Percentiles rank a stretch among this genome's conserved stretches.
Conservation (phyloP, 2,329 filamentous ascomycete genomes). For the Arthrobotrys sinensis region DNA sequence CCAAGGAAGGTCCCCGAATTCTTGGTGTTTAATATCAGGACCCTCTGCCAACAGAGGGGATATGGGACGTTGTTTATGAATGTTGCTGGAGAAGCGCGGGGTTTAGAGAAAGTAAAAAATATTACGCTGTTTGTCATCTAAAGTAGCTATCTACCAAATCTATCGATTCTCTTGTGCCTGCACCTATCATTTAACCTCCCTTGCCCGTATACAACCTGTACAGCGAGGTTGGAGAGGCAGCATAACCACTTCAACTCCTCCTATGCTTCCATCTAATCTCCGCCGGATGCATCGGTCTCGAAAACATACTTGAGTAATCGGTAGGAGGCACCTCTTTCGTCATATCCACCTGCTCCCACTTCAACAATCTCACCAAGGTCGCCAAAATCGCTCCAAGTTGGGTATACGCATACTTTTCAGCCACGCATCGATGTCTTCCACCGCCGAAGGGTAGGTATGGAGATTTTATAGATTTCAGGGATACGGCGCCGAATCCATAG, state of each 20-base stretch:
- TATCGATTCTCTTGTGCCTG: too few species aligned
- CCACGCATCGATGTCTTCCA: slow-evolving; percentile 92
- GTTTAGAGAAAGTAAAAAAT: too few species aligned
- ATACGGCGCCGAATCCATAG: slow-evolving; percentile 93
- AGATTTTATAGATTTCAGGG: slow-evolving; percentile 84
- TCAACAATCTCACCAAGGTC: slow-evolving; percentile 82
- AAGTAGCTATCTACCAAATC: too few species aligned
- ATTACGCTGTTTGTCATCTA: too few species aligned
- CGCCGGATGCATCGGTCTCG: slow-evolving; percentile 79
- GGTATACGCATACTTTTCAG: slow-evolving; percentile 95
- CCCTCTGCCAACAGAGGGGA: too few species aligned
- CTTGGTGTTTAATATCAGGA: too few species aligned
- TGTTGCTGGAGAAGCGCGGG: too few species aligned
- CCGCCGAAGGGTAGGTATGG: slow-evolving; percentile 96
- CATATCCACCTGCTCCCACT: slow-evolving; percentile 82
- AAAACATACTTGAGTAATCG: slow-evolving; percentile 80
- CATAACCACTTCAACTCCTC: background rate
- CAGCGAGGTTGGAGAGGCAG: background rate
- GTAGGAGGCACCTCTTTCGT: slow-evolving; percentile 78
- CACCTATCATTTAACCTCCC: too few species aligned
- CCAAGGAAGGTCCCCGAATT: too few species aligned
- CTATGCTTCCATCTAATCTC: slow-evolving; percentile 75
- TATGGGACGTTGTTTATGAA: too few species aligned
- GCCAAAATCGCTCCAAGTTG: slow-evolving; percentile 90
- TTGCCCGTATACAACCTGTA: background rate